phyloP scores from a whole-genome alignment of 768 basidiomycete species.

The Leccinum longicurvipes region DNA sequence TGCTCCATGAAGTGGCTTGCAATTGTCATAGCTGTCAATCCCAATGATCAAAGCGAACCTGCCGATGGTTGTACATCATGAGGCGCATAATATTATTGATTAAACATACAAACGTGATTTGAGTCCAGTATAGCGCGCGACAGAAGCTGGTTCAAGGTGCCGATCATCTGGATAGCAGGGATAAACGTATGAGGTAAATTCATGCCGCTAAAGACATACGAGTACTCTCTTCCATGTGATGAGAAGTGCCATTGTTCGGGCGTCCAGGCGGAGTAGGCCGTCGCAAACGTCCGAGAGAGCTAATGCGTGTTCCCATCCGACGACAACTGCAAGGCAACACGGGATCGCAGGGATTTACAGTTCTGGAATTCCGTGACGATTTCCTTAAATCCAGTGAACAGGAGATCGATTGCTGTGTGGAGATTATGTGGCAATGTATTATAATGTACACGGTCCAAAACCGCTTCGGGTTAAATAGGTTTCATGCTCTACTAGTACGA shows the following conservation, averaged over 20 bases:
- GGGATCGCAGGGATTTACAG: background rate
- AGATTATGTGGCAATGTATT: background rate
- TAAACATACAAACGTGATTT: background rate
- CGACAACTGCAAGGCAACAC: background rate
- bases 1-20: constrained; percentile 33
- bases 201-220: background rate
- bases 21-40: constrained; percentile 36
- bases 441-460: no score
- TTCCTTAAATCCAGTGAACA: background rate
- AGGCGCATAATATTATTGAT: background rate
- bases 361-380: background rate
- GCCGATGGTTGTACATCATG: no score
- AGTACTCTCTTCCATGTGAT: background rate
- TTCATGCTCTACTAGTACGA: no score
- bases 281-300: background rate
- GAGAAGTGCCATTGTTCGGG: background rate
- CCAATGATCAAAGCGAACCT: constrained; percentile 42
- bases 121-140: background rate
- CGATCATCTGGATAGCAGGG: background rate
- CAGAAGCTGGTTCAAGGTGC: background rate
- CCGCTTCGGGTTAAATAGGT: no score
- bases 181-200: background rate
- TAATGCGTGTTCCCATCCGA: background rate
- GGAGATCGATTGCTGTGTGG: background rate
- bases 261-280: background rate